Conservation (phyloP, 768 basidiomycete species). For the Hebeloma cylindrosporum region DNA sequence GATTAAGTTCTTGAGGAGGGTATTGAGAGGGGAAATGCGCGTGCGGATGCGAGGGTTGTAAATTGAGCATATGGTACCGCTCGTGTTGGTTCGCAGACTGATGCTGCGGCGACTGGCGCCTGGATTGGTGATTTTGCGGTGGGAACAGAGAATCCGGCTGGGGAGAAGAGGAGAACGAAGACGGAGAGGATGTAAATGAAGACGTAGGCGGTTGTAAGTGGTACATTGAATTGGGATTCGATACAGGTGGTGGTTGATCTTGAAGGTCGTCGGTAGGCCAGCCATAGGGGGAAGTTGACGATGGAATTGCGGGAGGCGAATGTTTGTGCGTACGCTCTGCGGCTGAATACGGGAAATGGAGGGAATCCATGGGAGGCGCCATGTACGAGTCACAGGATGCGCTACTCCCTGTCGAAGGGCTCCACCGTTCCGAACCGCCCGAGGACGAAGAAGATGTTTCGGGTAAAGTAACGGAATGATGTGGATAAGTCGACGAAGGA, state of each 20-base stretch:
- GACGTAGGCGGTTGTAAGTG: neutral
- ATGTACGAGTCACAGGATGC: conserved; percentile 4
- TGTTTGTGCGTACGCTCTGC: neutral
- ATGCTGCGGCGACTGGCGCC: neutral
- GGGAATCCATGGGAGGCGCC: neutral
- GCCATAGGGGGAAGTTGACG: neutral
- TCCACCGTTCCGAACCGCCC: neutral
- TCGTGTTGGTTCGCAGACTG: conserved; percentile 1
- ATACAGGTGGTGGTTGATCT: neutral
- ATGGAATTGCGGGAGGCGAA: neutral
- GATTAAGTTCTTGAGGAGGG: conserved; percentile 1
- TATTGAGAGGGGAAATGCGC: conserved; percentile 15
- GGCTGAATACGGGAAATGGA: neutral
- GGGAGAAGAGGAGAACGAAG: neutral
- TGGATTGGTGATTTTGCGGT: conserved; percentile 1
- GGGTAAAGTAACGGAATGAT: too few relatives aligned
- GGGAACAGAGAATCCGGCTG: neutral
- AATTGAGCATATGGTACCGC: conserved; percentile 14
- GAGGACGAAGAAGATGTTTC: neutral
- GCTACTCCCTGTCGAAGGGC: too few relatives aligned
- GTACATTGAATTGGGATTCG: neutral
- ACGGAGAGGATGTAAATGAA: neutral
- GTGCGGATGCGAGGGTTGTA: conserved; percentile 11
- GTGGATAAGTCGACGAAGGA: too few relatives aligned
- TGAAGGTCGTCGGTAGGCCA: conserved; percentile 3